Percentiles rank a stretch among this genome's conserved stretches.
phyloP scores from a whole-genome alignment of 805 yeast species.

The Candida maris region DNA sequence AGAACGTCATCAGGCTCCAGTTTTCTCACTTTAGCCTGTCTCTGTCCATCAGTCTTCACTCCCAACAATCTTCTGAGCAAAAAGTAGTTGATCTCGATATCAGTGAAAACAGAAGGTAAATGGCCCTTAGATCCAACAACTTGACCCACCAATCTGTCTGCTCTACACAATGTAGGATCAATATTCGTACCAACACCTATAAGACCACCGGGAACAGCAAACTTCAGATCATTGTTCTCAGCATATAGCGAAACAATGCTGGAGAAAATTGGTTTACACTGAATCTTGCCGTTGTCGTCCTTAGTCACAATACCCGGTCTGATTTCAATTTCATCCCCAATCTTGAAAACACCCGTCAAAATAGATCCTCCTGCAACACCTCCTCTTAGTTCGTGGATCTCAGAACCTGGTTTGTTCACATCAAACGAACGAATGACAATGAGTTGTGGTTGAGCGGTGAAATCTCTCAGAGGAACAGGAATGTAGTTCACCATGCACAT shows the following conservation, averaged over 20 bases:
- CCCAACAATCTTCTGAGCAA: slow-evolving; percentile 94
- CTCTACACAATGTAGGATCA: slow-evolving; percentile 98
- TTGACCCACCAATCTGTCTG: slow-evolving; percentile 98
- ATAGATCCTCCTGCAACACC: slow-evolving; percentile 99
- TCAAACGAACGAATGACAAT: slow-evolving; percentile 98
- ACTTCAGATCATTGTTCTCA: slow-evolving; percentile 94
- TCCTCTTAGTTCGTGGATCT: slow-evolving; percentile 93
- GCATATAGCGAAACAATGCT: slow-evolving; percentile 93
- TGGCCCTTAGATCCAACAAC: slow-evolving; percentile 97
- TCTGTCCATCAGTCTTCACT: slow-evolving; percentile 96
- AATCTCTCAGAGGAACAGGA: slow-evolving; percentile 96
- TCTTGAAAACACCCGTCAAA: slow-evolving; percentile 91
- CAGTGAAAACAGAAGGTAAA: slow-evolving; percentile 93
- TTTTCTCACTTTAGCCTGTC: slow-evolving; percentile 94
- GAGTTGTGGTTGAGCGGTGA: slow-evolving; percentile 87
- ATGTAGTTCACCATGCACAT: slow-evolving; percentile 92
- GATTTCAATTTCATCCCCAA: slow-evolving; percentile 98
- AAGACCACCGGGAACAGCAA: slow-evolving; percentile 99
- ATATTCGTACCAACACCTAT: slow-evolving; percentile 99
- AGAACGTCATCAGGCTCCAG: slow-evolving; percentile 91
- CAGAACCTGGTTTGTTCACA: slow-evolving; percentile 98
- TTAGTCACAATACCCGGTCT: slow-evolving; percentile 99
- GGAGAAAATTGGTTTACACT: slow-evolving; percentile 93
- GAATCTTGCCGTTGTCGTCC: slow-evolving; percentile 82
- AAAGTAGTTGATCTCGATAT: slow-evolving; percentile 96